phyloP scores from a whole-genome alignment of 2,329 filamentous ascomycete genomes.

The Rachicladosporium sp. region DNA sequence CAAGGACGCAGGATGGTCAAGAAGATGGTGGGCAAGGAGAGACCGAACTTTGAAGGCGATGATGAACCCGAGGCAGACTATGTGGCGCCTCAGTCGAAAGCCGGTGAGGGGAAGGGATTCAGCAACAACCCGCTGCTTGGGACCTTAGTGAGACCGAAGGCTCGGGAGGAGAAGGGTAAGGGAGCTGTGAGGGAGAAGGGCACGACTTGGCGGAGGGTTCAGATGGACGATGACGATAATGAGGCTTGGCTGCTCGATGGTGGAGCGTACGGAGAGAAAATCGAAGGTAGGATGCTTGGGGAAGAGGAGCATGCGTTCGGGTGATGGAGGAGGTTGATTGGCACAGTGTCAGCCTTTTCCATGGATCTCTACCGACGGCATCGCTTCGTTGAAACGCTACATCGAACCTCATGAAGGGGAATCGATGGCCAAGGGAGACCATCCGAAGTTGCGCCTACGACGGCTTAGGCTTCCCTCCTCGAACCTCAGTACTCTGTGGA shows the following conservation, averaged over 20 bases:
- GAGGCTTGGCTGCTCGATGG: constrained; percentile 43
- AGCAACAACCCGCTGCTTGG: constrained; percentile 57
- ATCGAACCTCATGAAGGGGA: no score
- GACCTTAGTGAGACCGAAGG: constrained; percentile 52
- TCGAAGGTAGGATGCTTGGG: constrained; percentile 14
- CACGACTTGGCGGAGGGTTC: constrained; percentile 37
- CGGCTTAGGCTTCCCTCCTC: no score
- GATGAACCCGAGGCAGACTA: constrained; percentile 22
- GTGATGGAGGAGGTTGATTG: no score
- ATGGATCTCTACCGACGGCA: no score
- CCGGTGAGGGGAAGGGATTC: constrained; percentile 42
- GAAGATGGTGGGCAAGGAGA: constrained; percentile 49
- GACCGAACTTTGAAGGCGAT: constrained; percentile 41
- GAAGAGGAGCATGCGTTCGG: constrained; percentile 19
- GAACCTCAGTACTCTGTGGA: no score
- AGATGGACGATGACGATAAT: constrained; percentile 42
- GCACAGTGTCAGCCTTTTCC: no score
- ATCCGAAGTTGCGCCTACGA: no score
- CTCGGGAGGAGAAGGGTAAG: constrained; percentile 41
- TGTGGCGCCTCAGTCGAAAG: constrained; percentile 11
- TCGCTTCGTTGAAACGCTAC: no score
- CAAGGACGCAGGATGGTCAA: constrained; percentile 64
- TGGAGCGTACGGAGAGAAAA: constrained; percentile 32
- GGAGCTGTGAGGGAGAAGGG: constrained; percentile 31
- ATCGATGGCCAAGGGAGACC: no score